Evolutionary conservation across 2,329 filamentous ascomycete species (phyloP), one percentile per base, ranked within the genome.

Genomic region (Reticulascus tulasneorum): DNA sequence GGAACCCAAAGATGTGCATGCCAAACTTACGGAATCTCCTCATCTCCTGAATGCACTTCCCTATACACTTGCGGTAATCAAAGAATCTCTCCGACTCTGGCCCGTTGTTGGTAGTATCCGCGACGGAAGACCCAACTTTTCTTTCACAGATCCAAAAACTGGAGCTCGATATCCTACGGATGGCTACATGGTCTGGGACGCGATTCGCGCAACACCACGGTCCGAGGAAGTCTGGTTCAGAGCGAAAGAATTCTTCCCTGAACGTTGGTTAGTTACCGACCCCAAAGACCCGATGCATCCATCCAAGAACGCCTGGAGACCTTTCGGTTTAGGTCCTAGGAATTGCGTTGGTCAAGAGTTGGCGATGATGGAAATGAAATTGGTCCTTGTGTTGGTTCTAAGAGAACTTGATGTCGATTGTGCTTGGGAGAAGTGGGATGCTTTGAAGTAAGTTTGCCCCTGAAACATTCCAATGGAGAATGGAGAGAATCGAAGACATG

Each of bases 331-430:
- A 25, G 74, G 74, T 0, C 65, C 66, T 5, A 52, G 75, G 9
- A 72, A 67, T 19, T 79, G 75, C 42, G 67, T 79, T 19, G 75
- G 75, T 0, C 67, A 76, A 53, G 67, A 73, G 45, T 55, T 79
- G 20, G 75, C 71, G 4, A 65, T 74, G 54, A 60, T 71, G 13
- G 74, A 79, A 51, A 55, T 71, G 12, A 67, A 67, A 35, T 54
- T 73, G 21, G 64, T 71, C 5, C 47, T 76, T 11, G 65, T 71
- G 4, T 54, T 77, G 45, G 63, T 67, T 2, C 50, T 69, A 1
- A 50, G 73, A 20, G 60, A 62, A 11, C 74, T 77, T 25, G 73
- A 78, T 21, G 67, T 79, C 27, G 53, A 60, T 30, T 57, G 62
- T 19, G 60, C 56, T 6, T 72, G 65, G 54, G 58, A 63, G 7